Evolutionary conservation across 495 filamentous ascomycete species (phyloP).

Genomic region (Annulohypoxylon moriforme): DNA sequence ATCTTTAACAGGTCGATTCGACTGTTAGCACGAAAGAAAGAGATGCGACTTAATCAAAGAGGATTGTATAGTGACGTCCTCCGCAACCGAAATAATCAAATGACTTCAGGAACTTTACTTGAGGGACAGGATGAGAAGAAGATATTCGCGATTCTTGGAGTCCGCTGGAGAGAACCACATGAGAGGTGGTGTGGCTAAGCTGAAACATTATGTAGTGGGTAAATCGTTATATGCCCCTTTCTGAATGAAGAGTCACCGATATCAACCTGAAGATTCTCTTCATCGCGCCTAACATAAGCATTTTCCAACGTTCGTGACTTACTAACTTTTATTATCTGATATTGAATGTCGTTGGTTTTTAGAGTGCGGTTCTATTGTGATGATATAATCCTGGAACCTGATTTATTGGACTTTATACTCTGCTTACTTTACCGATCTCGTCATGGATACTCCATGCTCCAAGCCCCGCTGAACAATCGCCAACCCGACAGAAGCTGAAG

Average conservation of each 20-base stretch:
- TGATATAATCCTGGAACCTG: constrained; percentile 6
- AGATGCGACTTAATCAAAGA: constrained; percentile 86
- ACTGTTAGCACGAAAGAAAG: constrained; percentile 83
- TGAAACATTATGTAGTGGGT: constrained; percentile 4
- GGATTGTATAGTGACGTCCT: constrained; percentile 83
- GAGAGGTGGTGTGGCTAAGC: constrained; percentile 77
- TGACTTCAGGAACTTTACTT: constrained; percentile 78
- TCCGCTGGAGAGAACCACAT: constrained; percentile 86
- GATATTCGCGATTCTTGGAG: constrained; percentile 88
- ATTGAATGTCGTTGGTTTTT: neutral
- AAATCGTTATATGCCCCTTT: neutral
- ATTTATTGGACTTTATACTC: neutral
- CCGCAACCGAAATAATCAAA: constrained; percentile 67
- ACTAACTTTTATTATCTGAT: neutral
- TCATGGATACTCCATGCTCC: no score
- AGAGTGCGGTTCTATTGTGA: constrained; percentile 21
- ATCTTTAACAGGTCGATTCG: constrained; percentile 94
- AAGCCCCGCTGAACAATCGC: constrained; percentile 13
- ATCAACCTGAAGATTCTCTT: neutral
- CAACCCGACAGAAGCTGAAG: neutral
- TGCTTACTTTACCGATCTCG: neutral
- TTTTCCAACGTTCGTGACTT: neutral
- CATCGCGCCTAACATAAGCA: neutral
- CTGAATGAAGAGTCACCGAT: neutral
- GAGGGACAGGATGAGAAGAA: constrained; percentile 82